Evolutionary conservation across 2,329 filamentous ascomycete species (phyloP).

Genomic region (Periglandula ipomoeae): DNA sequence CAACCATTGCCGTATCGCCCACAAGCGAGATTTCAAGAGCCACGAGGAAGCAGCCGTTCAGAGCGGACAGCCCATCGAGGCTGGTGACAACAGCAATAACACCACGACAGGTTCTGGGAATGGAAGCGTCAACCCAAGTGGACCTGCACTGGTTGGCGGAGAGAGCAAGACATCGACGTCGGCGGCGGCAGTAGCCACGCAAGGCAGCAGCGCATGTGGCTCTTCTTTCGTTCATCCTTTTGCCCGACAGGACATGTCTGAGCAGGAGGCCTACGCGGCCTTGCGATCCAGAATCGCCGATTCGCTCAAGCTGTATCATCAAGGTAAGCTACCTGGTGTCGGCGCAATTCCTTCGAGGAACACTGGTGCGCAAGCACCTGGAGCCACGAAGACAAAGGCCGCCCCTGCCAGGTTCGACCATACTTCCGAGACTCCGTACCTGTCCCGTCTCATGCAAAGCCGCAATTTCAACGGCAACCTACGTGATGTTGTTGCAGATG

Average conservation of each 20-base stretch:
- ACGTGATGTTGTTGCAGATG: slow-evolving; percentile 47
- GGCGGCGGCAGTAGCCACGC: neutral
- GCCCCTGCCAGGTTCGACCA: slow-evolving; percentile 33
- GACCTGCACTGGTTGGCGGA: slow-evolving; percentile 5
- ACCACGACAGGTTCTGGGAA: neutral
- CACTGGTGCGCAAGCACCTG: slow-evolving; percentile 8
- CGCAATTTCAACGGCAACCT: slow-evolving; percentile 55
- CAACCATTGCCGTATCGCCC: slow-evolving; percentile 95
- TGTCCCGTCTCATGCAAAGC: slow-evolving; percentile 55
- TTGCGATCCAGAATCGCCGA: slow-evolving; percentile 45
- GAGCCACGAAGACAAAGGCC: neutral
- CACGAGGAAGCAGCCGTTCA: slow-evolving; percentile 88
- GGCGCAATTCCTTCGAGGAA: slow-evolving; percentile 32
- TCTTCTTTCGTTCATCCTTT: slow-evolving; percentile 24
- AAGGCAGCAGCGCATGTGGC: slow-evolving; percentile 4
- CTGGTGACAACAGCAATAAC: slow-evolving; percentile 10
- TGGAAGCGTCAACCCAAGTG: neutral
- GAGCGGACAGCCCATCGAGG: slow-evolving; percentile 73
- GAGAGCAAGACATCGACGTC: slow-evolving; percentile 18
- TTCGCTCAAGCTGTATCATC: slow-evolving; percentile 41
- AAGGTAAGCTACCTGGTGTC: slow-evolving; percentile 42
- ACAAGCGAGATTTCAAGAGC: slow-evolving; percentile 87
- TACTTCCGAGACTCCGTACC: slow-evolving; percentile 52
- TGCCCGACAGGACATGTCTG: slow-evolving; percentile 36
- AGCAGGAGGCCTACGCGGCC: slow-evolving; percentile 41